Conservation (phyloP, 2,329 filamentous ascomycete genomes). For the Cladosporium oxysporum region DNA sequence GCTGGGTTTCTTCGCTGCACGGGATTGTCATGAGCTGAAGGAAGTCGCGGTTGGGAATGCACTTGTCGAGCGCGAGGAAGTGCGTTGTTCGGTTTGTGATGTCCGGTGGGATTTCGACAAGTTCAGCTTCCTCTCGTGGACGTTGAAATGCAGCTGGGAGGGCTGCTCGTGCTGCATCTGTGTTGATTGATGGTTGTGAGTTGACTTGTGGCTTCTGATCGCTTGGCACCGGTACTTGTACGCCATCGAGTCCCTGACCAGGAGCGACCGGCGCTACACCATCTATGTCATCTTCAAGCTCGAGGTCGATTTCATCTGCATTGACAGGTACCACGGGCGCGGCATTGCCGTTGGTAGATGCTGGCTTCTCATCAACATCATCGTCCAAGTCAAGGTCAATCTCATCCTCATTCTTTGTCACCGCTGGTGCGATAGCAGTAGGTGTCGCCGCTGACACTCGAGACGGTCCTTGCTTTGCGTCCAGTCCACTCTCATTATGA, state of each 20-base stretch:
- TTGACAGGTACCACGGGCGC: constrained; percentile 48
- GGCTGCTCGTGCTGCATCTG: constrained; percentile 57
- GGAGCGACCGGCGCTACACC: constrained; percentile 26
- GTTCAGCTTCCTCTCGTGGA: constrained; percentile 5
- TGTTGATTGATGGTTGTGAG: neutral
- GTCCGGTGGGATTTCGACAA: constrained; percentile 57
- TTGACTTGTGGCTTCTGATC: constrained; percentile 18
- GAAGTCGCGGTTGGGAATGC: constrained; percentile 75
- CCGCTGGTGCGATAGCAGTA: neutral
- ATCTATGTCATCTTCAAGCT: constrained; percentile 32
- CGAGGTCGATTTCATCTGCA: constrained; percentile 63
- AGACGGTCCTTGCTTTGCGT: neutral
- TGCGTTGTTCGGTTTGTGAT: constrained; percentile 78
- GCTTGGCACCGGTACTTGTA: constrained; percentile 29
- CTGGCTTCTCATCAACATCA: constrained; percentile 24
- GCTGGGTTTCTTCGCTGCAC: constrained; percentile 27
- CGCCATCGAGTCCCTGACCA: constrained; percentile 29
- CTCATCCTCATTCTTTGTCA: constrained; percentile 62
- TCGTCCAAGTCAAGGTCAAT: constrained; percentile 57
- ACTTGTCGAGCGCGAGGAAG: constrained; percentile 93
- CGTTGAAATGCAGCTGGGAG: constrained; percentile 71
- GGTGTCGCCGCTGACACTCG: neutral
- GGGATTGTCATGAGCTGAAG: constrained; percentile 73
- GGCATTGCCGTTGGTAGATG: constrained; percentile 5
- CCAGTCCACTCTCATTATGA: constrained; percentile 38